A percentile compares a stretch with the other conserved stretches of the same genome.
Conservation (phyloP, 768 basidiomycete genomes). For the Crassisporium funariophilum region DNA sequence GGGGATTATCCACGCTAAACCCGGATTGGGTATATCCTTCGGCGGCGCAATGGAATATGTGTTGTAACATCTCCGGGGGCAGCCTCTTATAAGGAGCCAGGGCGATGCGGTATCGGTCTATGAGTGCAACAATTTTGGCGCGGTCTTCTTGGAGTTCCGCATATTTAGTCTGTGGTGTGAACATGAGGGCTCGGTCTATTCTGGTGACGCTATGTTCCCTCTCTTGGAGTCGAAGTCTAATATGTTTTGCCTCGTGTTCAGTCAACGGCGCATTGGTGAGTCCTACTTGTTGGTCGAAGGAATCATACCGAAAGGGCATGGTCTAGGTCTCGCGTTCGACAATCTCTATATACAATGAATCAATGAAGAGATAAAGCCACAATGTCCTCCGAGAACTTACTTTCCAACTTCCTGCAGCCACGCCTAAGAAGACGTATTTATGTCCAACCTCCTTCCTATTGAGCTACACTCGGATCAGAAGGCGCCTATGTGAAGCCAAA, state of each 20-base stretch:
- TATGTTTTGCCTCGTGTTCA: conserved; percentile 7
- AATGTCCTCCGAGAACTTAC: no score
- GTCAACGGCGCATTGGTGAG: conserved; percentile 8
- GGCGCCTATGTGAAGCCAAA: no score
- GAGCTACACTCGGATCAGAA: no score
- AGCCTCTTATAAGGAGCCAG: conserved; percentile 22
- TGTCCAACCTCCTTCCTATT: no score
- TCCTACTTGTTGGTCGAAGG: conserved; percentile 13
- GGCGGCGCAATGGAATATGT: conserved; percentile 17
- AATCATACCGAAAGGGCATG: conserved; percentile 7
- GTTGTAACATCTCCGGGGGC: conserved; percentile 17
- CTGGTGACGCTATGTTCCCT: conserved; percentile 6
- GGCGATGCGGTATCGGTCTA: conserved; percentile 19
- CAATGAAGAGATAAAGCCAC: neutral
- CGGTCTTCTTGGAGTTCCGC: conserved; percentile 8
- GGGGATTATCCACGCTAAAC: conserved; percentile 14
- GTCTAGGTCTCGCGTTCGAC: neutral
- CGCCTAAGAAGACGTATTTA: no score
- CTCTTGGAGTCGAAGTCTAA: conserved; percentile 4
- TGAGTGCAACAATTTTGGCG: conserved; percentile 1
- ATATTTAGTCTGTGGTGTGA: conserved; percentile 1
- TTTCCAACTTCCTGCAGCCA: no score
- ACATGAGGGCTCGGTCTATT: conserved; percentile 3
- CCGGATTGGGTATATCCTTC: conserved; percentile 9
- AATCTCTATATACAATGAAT: neutral